Evolutionary conservation across 2,329 filamentous ascomycete genomes (phyloP), one percentile per base, ranked within the genome.

Genomic region (Fusarium subglutinans): DNA sequence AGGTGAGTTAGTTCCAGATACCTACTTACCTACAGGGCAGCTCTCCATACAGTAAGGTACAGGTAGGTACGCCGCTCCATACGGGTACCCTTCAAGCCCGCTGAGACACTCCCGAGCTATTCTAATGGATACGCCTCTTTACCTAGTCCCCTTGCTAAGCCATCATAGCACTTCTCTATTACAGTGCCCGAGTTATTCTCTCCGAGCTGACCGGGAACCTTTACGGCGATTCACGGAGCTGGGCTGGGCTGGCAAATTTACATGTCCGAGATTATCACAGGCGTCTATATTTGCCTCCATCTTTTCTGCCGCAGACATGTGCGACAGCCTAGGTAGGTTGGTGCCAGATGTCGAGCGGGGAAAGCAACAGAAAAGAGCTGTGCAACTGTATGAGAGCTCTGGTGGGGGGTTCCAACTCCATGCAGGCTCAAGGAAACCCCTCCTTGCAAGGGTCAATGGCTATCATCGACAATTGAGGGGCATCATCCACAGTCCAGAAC

Each of bases 181-280:
- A 6, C 22, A 40, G 22, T 44, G 45, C 41, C 30, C 50, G 51
- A 53, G 20, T 43, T 47, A 53, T 62, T 64, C 55, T 67, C 48
- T 59, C 66, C 66, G 57, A 70, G 50, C 55, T 70, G 59, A 50
- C 51, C 41, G 54, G 64, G 50, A 55, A 63, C 55, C 54, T 53
- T 51, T 56, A 51, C 63, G 61, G 69, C 37, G 43, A 47, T 55
- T 40, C 38, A 61, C 53, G 45, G 51, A 67, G 62, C 30, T 30
- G 11, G 43, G 33, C 30, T 59, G 33, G 56, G 38, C 17, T 41
- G 47, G 26, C n/a, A 35, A 66, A 63, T 74, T 74, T 73, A 72
- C 71, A 73, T 73, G 71, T 74, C 71, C 71, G 71, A 64, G 59
- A 73, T 54, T 71, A 53, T 63, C 61, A 44, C 68, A 56, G 48